These are phyloP conservation scores for Panus rudis DNA, from an alignment of 768 basidiomycete genomes.

Conservation along the genomic window DNA sequence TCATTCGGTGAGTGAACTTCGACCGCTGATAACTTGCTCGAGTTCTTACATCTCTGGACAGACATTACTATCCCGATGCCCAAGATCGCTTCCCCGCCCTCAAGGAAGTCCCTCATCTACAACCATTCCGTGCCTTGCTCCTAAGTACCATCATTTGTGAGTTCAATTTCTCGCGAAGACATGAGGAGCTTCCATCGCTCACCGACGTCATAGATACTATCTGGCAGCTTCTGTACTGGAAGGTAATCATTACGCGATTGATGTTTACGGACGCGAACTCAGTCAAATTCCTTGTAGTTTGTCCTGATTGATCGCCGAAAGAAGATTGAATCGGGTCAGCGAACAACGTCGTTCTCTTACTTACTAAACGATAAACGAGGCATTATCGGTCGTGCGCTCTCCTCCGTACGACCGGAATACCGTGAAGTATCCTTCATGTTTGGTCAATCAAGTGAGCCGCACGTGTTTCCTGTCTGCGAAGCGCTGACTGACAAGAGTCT, in stretches of 20 bases:
- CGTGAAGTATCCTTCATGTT: slow-evolving; percentile 73
- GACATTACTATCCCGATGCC: slow-evolving; percentile 84
- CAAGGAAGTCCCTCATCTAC: slow-evolving; percentile 55
- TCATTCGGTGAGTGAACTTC: slow-evolving; percentile 61
- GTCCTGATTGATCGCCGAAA: slow-evolving; percentile 80
- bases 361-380: slow-evolving; percentile 86
- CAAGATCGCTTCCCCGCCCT: slow-evolving; percentile 84
- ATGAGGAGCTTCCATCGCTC: not conserved
- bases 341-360: slow-evolving; percentile 85
- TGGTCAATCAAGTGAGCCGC: slow-evolving; percentile 67
- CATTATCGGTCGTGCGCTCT: slow-evolving; percentile 66
- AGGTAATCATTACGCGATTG: slow-evolving; percentile 37
- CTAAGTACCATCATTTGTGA: slow-evolving; percentile 79
- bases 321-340: slow-evolving; percentile 88
- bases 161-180: not conserved
- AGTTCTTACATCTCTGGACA: slow-evolving; percentile 20
- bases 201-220: slow-evolving; percentile 56
- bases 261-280: not conserved
- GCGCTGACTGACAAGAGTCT: slow-evolving; percentile 6
- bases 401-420: slow-evolving; percentile 49
- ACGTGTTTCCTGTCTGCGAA: not conserved
- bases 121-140: slow-evolving; percentile 65
- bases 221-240: slow-evolving; percentile 95
- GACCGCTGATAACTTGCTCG: not conserved
- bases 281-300: slow-evolving; percentile 39